phyloP scores from a whole-genome alignment of 1,139 yeast species.

The Zygosaccharomyces pseudobailii region DNA sequence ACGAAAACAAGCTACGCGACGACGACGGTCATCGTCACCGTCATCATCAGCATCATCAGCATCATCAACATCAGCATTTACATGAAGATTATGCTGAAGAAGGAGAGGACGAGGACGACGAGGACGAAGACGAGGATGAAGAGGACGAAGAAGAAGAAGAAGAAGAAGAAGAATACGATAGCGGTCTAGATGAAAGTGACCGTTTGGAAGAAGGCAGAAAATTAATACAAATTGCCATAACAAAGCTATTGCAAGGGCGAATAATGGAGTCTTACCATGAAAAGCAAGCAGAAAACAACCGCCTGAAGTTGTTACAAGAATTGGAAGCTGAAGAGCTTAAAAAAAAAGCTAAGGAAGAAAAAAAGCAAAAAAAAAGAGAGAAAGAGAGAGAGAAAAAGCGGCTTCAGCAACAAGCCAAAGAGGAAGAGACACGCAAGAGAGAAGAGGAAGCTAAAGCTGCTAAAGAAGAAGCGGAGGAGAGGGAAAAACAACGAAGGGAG shows the following conservation, averaged over 20 bases:
- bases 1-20: too few species aligned
- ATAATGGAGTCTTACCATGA: conserved; percentile 73
- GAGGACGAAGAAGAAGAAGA: conserved; percentile 32
- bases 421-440: conserved; percentile 40
- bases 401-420: conserved; percentile 66
- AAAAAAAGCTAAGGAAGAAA: conserved; percentile 68
- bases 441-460: conserved; percentile 40
- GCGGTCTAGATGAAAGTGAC: conserved; percentile 47
- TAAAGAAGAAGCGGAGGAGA: conserved; percentile 41
- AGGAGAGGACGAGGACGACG: conserved; percentile 24
- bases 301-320: conserved; percentile 69
- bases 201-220: conserved; percentile 73
- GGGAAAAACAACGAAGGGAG: conserved; percentile 45
- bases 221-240: conserved; percentile 69
- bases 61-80: conserved; percentile 8
- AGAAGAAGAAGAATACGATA: conserved; percentile 38
- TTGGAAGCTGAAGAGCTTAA: conserved; percentile 76
- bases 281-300: conserved; percentile 73
- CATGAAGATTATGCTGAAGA: conserved; percentile 30
- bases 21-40: background rate
- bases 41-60: conserved; percentile 5
- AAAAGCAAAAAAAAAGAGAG: conserved; percentile 69
- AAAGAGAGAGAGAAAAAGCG: conserved; percentile 79
- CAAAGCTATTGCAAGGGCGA: conserved; percentile 66
- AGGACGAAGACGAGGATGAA: too few species aligned